Conservation (phyloP, 352 stramenopile species). For the Pythium guiyangense region DNA sequence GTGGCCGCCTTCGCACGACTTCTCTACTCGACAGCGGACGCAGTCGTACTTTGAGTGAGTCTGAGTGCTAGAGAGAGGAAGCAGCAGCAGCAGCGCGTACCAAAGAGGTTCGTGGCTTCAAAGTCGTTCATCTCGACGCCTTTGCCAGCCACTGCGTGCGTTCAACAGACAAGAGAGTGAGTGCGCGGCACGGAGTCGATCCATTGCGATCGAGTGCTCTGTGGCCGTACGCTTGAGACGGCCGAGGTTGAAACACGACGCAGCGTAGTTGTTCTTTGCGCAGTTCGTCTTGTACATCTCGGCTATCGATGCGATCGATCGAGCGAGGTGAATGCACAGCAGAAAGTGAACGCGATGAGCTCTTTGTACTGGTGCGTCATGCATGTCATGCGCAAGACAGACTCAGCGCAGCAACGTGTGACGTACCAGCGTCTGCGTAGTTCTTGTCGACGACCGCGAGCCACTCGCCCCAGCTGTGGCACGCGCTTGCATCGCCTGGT, state of each 20-base stretch:
- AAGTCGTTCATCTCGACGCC: conserved; percentile 63
- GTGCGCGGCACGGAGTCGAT: not conserved
- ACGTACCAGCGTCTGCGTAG: conserved; percentile 60
- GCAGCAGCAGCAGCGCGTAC: conserved; percentile 19
- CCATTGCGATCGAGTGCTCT: not conserved
- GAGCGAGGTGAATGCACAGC: not conserved
- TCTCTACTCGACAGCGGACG: conserved; percentile 35
- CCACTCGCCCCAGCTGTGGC: conserved; percentile 86
- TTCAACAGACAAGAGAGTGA: not conserved
- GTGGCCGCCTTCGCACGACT: conserved; percentile 67
- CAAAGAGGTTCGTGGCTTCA: conserved; percentile 67
- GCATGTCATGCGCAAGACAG: not conserved
- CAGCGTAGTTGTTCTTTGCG: conserved; percentile 69
- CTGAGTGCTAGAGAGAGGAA: not conserved
- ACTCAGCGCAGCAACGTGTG: not conserved
- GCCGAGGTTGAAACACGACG: conserved; percentile 86
- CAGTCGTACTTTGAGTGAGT: not conserved
- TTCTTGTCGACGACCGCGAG: conserved; percentile 86
- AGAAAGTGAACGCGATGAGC: not conserved
- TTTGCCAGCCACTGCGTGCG: conserved; percentile 66
- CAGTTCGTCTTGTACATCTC: conserved; percentile 84
- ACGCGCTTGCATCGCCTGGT: conserved; percentile 69
- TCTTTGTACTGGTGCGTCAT: not conserved
- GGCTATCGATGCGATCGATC: conserved; percentile 18
- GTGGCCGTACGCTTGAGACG: conserved; percentile 59